Conservation (phyloP, 805 yeast genomes). For the Candida saitoana region DNA sequence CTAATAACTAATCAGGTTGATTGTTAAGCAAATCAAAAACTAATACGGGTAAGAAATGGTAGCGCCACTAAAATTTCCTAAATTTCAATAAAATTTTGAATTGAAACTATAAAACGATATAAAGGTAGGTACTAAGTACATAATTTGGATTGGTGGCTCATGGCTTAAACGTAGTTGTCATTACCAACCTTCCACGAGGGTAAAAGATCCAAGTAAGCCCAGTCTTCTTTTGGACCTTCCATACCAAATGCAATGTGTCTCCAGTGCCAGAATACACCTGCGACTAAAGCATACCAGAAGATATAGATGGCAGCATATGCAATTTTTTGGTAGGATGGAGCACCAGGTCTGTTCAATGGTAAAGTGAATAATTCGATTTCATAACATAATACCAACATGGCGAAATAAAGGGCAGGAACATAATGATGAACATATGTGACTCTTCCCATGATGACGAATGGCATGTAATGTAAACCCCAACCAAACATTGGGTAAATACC, state of each 20-base stretch:
- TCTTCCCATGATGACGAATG: slow-evolving; percentile 91
- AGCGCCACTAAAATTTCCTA: neutral
- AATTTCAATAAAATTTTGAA: neutral
- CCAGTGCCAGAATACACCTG: slow-evolving; percentile 40
- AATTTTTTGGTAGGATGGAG: slow-evolving; percentile 14
- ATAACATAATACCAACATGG: slow-evolving; percentile 71
- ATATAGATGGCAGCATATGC: slow-evolving; percentile 22
- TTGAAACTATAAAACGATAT: neutral
- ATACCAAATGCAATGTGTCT: slow-evolving; percentile 40
- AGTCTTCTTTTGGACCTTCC: slow-evolving; percentile 41
- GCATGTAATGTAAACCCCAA: slow-evolving; percentile 85
- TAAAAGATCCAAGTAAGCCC: slow-evolving; percentile 36
- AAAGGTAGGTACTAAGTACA: neutral
- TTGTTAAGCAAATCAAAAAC: neutral
- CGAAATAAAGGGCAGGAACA: slow-evolving; percentile 92
- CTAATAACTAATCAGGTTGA: too few relatives aligned
- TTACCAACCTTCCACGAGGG: slow-evolving; percentile 40
- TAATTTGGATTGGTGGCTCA: neutral
- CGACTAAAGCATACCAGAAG: slow-evolving; percentile 28
- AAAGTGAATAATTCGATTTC: slow-evolving; percentile 46
- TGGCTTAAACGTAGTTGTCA: slow-evolving; percentile 26
- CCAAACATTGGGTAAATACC: slow-evolving; percentile 86
- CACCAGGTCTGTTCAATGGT: slow-evolving; percentile 17
- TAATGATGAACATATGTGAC: slow-evolving; percentile 96
- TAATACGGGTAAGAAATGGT: neutral